These are phyloP conservation scores for Xylaria grammica DNA, from an alignment of 495 filamentous ascomycete genomes.

Conservation along the genomic window DNA sequence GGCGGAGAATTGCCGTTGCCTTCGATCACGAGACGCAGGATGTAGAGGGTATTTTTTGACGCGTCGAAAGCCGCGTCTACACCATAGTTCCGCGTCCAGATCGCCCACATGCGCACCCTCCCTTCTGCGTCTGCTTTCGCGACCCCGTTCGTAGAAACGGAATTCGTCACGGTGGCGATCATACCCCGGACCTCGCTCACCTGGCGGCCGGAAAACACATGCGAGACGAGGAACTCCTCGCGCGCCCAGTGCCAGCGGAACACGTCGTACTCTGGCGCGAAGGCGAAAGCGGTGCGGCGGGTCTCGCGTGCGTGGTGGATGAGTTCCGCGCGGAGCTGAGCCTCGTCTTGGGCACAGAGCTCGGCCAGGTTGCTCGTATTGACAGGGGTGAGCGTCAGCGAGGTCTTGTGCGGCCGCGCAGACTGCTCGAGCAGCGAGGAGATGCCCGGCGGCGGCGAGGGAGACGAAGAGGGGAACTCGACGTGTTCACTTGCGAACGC, in stretches of 20 bases:
- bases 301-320: conserved; percentile 25
- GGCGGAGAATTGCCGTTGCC: conserved; percentile 49
- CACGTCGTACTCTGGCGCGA: conserved; percentile 74
- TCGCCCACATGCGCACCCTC: conserved; percentile 67
- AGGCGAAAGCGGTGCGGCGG: conserved; percentile 60
- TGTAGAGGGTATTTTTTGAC: conserved; percentile 72
- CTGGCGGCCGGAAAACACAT: conserved; percentile 43
- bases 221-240: conserved; percentile 78
- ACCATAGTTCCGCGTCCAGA: conserved; percentile 79
- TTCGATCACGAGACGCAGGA: conserved; percentile 80
- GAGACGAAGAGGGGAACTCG: conserved; percentile 52
- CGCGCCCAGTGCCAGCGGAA: conserved; percentile 85
- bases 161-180: conserved; percentile 46
- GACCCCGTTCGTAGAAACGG: not conserved
- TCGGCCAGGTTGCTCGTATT: conserved; percentile 57
- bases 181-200: conserved; percentile 67
- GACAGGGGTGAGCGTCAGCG: conserved; percentile 41
- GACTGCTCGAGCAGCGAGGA: conserved; percentile 14
- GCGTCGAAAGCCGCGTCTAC: conserved; percentile 35
- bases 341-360: conserved; percentile 65
- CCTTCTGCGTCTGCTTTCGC: conserved; percentile 18
- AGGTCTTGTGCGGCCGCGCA: not conserved
- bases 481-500: conserved; percentile 75
- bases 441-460: conserved; percentile 7
- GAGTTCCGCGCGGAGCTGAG: conserved; percentile 48